A percentile compares a stretch with the other conserved stretches of the same genome.
phyloP scores from a whole-genome alignment of 352 stramenopile genomes.

The Phytophthora hybrid region DNA sequence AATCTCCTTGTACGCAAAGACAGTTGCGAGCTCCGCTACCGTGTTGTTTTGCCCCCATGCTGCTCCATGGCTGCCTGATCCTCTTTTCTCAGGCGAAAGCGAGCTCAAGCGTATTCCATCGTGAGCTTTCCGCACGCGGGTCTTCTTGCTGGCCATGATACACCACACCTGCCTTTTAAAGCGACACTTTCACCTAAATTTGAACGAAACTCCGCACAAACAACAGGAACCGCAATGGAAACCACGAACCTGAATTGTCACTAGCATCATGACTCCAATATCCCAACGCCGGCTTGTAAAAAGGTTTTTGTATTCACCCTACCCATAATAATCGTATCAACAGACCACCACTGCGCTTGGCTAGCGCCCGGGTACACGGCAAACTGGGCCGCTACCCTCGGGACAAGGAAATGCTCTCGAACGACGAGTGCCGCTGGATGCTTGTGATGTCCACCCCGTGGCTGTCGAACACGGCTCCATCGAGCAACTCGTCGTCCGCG shows the following conservation, averaged over 20 bases:
- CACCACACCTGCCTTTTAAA: neutral
- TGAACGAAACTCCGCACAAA: conserved; percentile 1
- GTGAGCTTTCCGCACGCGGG: conserved; percentile 45
- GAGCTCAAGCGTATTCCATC: conserved; percentile 62
- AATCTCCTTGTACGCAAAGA: conserved; percentile 69
- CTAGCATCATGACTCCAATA: neutral
- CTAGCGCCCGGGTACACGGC: no score
- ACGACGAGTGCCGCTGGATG: no score
- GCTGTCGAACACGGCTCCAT: no score
- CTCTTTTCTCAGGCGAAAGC: conserved; percentile 16
- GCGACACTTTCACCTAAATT: conserved; percentile 1
- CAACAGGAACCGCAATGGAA: neutral
- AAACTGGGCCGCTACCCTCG: no score
- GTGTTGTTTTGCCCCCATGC: conserved; percentile 17
- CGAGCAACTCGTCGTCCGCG: no score
- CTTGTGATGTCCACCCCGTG: no score
- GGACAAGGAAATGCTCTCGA: no score
- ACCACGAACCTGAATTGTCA: neutral
- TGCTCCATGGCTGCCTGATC: conserved; percentile 1
- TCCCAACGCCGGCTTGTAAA: conserved; percentile 14
- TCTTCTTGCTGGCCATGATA: conserved; percentile 49
- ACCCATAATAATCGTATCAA: no score
- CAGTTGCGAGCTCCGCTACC: conserved; percentile 50
- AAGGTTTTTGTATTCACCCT: conserved; percentile 34
- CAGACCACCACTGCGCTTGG: conserved; percentile 25